Evolutionary conservation across 2,329 filamentous ascomycete species (phyloP).

Genomic region (Xylaria sp.): DNA sequence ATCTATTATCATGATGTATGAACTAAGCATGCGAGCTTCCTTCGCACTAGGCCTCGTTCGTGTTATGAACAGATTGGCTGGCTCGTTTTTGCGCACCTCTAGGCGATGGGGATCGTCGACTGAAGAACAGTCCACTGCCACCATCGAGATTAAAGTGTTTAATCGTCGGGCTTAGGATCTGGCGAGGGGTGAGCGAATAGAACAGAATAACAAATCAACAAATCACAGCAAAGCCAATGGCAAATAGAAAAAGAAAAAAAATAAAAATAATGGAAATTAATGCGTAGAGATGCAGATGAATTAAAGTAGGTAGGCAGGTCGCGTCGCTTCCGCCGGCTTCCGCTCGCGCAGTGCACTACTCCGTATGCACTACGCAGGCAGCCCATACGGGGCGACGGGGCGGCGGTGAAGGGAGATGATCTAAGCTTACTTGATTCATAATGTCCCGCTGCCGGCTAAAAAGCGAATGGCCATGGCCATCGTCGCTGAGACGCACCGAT

Average conservation of each 20-base stretch:
- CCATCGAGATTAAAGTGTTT: conserved; percentile 30
- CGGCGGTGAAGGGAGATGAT: conserved; percentile 5
- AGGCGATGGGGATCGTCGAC: conserved; percentile 21
- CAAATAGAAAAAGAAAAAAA: too few species aligned
- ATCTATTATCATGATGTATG: conserved; percentile 8
- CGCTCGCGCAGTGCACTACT: neutral
- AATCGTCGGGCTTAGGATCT: conserved; percentile 30
- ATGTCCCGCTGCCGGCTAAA: conserved; percentile 27
- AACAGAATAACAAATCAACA: too few species aligned
- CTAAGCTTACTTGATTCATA: conserved; percentile 27
- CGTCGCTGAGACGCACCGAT: conserved; percentile 22
- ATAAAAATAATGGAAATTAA: too few species aligned
- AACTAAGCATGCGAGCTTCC: conserved; percentile 1
- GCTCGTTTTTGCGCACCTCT: conserved; percentile 20
- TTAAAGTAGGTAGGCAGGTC: too few species aligned
- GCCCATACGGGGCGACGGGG: too few species aligned
- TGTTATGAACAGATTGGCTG: neutral
- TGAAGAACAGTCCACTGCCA: conserved; percentile 17
- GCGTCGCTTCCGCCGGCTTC: too few species aligned
- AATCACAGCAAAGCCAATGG: too few species aligned
- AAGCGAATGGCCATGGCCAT: conserved; percentile 20
- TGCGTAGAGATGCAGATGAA: too few species aligned
- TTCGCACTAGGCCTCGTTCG: too few species aligned
- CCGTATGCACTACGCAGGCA: too few species aligned
- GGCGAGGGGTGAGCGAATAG: neutral